Conservation (phyloP, 805 yeast species). For the Pichia sporocuriosa region DNA sequence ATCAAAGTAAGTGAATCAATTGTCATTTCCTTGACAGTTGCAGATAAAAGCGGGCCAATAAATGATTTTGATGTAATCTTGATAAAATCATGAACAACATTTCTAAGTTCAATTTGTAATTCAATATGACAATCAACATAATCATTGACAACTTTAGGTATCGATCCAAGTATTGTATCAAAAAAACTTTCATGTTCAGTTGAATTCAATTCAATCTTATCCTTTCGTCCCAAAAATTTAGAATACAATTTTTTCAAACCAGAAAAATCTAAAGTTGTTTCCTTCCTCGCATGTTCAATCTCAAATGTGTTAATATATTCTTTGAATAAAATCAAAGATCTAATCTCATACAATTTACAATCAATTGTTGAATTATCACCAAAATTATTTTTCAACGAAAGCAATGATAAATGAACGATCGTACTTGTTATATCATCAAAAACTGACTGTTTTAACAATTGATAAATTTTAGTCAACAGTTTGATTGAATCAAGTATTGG, state of each 20-base stretch:
- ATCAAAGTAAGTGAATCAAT: neutral
- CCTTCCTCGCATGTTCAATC: conserved; percentile 66
- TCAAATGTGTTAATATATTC: conserved; percentile 70
- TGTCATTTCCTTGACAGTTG: neutral
- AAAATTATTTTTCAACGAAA: conserved; percentile 51
- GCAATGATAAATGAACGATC: conserved; percentile 70
- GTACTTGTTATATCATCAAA: conserved; percentile 89
- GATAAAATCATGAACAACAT: conserved; percentile 62
- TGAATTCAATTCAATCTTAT: conserved; percentile 7
- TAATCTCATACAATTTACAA: conserved; percentile 60
- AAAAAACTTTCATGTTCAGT: conserved; percentile 16
- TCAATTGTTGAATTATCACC: conserved; percentile 46
- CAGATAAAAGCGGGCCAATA: conserved; percentile 19
- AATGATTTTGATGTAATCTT: conserved; percentile 46
- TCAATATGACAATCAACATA: conserved; percentile 74
- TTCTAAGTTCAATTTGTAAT: conserved; percentile 64
- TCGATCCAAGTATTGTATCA: conserved; percentile 41
- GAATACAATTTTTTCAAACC: conserved; percentile 50
- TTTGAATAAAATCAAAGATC: conserved; percentile 63
- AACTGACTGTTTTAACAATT: conserved; percentile 65
- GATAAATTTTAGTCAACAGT: conserved; percentile 70
- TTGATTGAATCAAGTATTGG: conserved; percentile 67
- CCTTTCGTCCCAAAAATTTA: conserved; percentile 16
- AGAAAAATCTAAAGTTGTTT: conserved; percentile 72
- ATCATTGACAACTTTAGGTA: conserved; percentile 73